Evolutionary conservation across 2,329 filamentous ascomycete genomes (phyloP).

Genomic region (Metarhizium guizhouense): DNA sequence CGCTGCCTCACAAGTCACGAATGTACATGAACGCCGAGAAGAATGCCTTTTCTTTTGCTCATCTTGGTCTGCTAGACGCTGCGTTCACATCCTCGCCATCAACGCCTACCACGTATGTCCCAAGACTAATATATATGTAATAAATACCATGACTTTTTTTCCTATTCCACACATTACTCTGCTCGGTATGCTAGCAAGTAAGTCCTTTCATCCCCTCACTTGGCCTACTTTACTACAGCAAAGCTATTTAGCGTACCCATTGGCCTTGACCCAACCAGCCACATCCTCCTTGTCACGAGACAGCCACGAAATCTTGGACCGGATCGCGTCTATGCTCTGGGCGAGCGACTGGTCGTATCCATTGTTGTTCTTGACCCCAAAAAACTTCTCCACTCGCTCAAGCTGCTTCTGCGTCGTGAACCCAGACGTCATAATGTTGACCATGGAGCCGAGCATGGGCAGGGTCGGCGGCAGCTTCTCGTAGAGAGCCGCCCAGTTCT

Average conservation of each 20-base stretch:
- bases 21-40: too few species aligned
- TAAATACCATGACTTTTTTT: not conserved
- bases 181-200: too few species aligned
- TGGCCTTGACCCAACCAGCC: conserved; percentile 15
- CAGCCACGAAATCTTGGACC: conserved; percentile 53
- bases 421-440: conserved; percentile 71
- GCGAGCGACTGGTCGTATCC: conserved; percentile 80
- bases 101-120: too few species aligned
- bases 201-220: not conserved
- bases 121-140: too few species aligned
- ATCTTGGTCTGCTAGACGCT: not conserved
- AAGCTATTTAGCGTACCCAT: conserved; percentile 10
- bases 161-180: not conserved
- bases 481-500: conserved; percentile 79
- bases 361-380: conserved; percentile 69
- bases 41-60: not conserved
- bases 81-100: too few species aligned
- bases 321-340: conserved; percentile 80
- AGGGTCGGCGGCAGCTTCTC: conserved; percentile 78
- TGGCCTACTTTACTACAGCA: not conserved
- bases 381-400: conserved; percentile 70
- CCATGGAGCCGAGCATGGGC: conserved; percentile 76
- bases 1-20: not conserved
- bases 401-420: conserved; percentile 74
- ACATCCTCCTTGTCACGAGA: conserved; percentile 16